Evolutionary conservation across 2,329 filamentous ascomycete species (phyloP).

Genomic region (Monilinia fructigena): DNA sequence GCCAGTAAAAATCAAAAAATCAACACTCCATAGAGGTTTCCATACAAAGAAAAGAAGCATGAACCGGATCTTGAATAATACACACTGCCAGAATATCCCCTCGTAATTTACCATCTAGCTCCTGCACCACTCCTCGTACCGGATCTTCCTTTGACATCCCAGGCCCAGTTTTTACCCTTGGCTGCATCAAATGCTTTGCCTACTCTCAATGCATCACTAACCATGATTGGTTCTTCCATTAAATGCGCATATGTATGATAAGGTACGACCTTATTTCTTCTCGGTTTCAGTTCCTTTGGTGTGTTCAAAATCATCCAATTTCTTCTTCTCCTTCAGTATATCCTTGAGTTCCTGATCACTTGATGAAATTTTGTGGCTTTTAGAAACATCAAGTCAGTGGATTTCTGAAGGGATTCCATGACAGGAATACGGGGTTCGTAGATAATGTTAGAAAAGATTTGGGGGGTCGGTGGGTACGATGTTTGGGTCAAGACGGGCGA

Average conservation of each 20-base stretch:
- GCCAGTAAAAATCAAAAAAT: too few species aligned
- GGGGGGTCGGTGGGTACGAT: constrained; percentile 52
- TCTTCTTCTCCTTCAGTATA: constrained; percentile 59
- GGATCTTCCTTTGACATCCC: constrained; percentile 6
- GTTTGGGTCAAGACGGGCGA: constrained; percentile 66
- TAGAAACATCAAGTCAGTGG: constrained; percentile 59
- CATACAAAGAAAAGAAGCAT: too few species aligned
- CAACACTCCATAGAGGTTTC: too few species aligned
- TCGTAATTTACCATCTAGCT: not conserved
- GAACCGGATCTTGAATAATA: too few species aligned
- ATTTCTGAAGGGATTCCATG: constrained; percentile 66
- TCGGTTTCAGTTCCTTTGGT: constrained; percentile 43
- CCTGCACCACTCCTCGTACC: not conserved
- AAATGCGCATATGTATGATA: constrained; percentile 21
- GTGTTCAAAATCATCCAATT: constrained; percentile 42
- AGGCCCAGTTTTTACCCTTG: constrained; percentile 16
- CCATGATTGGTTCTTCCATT: constrained; percentile 24
- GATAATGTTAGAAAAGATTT: constrained; percentile 56
- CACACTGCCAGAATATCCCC: too few species aligned
- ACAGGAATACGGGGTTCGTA: constrained; percentile 75
- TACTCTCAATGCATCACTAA: constrained; percentile 15
- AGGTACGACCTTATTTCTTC: constrained; percentile 3
- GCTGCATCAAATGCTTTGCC: constrained; percentile 16
- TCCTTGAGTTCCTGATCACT: constrained; percentile 71
- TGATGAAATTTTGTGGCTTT: constrained; percentile 79